These are phyloP conservation scores for Candida patagonica DNA, from an alignment of 805 yeast species.

Conservation along the genomic window DNA sequence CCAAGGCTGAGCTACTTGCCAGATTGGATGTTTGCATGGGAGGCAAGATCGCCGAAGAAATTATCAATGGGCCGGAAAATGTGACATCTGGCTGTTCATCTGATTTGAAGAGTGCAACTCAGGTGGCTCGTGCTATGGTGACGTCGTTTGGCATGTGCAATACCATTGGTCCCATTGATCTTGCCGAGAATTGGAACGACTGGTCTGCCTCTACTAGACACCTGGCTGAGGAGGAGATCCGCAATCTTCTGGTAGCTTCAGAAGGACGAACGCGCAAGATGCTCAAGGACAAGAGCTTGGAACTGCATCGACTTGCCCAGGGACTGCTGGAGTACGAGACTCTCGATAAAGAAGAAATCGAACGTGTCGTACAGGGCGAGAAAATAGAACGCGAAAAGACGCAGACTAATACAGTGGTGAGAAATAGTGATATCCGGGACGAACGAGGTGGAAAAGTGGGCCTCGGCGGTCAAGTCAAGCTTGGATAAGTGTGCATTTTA, in stretches of 20 bases:
- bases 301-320: conserved; percentile 80
- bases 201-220: conserved; percentile 89
- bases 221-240: conserved; percentile 86
- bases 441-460: conserved; percentile 17
- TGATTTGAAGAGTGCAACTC: conserved; percentile 82
- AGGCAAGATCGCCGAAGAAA: conserved; percentile 94
- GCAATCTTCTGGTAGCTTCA: conserved; percentile 61
- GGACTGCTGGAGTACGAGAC: conserved; percentile 95
- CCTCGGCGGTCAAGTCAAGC: conserved; percentile 2
- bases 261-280: conserved; percentile 71
- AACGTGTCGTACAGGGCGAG: conserved; percentile 75
- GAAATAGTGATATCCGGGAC: conserved; percentile 29
- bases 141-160: conserved; percentile 95
- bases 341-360: conserved; percentile 82
- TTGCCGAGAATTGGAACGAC: conserved; percentile 85
- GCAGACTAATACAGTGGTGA: conserved; percentile 67
- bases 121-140: conserved; percentile 93
- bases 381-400: conserved; percentile 57
- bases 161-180: conserved; percentile 81
- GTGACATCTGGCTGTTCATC: conserved; percentile 94
- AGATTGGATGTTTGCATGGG: conserved; percentile 98
- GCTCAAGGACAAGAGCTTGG: conserved; percentile 51
- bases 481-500: neutral
- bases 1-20: conserved; percentile 82
- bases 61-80: conserved; percentile 79